A percentile compares a stretch with the other conserved stretches of the same genome.
Conservation (phyloP, 129 eudicot genomes). For the Helichrysum umbraculigerum region DNA sequence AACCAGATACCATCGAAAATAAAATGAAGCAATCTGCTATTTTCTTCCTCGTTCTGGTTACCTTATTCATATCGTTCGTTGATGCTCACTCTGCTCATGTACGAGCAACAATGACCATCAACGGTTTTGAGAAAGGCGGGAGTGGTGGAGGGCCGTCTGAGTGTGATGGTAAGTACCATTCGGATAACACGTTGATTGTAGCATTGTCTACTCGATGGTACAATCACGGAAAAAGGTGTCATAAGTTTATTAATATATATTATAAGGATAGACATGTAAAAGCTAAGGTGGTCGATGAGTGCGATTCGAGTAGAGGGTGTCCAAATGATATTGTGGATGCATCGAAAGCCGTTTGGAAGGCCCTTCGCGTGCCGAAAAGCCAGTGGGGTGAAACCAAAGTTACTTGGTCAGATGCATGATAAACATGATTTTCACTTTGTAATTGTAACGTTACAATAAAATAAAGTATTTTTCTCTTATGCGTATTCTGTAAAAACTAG, state of each 20-base stretch:
- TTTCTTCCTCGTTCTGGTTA: slow-evolving; percentile 15
- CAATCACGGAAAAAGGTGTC: slow-evolving; percentile 36
- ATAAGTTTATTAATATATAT: slow-evolving; percentile 30
- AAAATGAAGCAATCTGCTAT: slow-evolving; percentile 16
- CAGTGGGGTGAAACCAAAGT: slow-evolving; percentile 43
- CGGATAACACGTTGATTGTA: slow-evolving; percentile 38
- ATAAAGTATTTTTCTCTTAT: too few species aligned
- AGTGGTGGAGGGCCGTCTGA: slow-evolving; percentile 46
- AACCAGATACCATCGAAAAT: background rate
- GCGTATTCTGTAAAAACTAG: too few species aligned
- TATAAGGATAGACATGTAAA: slow-evolving; percentile 37
- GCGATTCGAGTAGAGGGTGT: slow-evolving; percentile 49
- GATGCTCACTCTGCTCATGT: slow-evolving; percentile 1
- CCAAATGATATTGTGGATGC: slow-evolving; percentile 47
- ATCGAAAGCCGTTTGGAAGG: slow-evolving; percentile 58
- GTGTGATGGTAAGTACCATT: slow-evolving; percentile 43
- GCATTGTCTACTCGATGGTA: slow-evolving; percentile 53
- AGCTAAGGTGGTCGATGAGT: slow-evolving; percentile 62
- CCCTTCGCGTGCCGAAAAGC: slow-evolving; percentile 38
- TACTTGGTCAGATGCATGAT: slow-evolving; percentile 56
- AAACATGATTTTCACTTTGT: background rate
- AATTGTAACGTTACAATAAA: too few species aligned
- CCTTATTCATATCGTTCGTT: background rate
- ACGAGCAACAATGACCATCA: slow-evolving; percentile 40
- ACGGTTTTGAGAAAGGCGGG: slow-evolving; percentile 44